These are phyloP conservation scores for Capsella rubella DNA, from an alignment of 441 rosid species.

Conservation along the genomic window DNA sequence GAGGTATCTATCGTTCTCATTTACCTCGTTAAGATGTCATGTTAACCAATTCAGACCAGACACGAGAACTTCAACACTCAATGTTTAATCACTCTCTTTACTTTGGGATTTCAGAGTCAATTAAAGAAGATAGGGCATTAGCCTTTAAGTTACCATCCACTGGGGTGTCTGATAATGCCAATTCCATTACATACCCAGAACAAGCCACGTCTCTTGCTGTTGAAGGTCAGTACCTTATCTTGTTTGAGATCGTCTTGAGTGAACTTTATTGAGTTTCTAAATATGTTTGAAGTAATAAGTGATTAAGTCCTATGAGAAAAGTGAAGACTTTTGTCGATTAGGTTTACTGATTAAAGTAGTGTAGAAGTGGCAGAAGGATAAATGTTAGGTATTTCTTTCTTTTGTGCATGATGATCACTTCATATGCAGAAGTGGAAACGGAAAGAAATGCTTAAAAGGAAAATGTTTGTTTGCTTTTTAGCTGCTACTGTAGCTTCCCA, in stretches of 20 bases:
- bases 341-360: slow-evolving; percentile 11
- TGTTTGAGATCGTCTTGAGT: slow-evolving; percentile 24
- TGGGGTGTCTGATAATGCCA: slow-evolving; percentile 52
- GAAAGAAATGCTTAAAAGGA: slow-evolving; percentile 45
- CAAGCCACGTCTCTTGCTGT: slow-evolving; percentile 67
- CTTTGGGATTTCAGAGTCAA: slow-evolving; percentile 46
- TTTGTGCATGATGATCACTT: slow-evolving; percentile 39
- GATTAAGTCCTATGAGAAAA: neutral
- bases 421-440: slow-evolving; percentile 41
- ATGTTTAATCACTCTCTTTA: slow-evolving; percentile 40
- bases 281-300: slow-evolving; percentile 13
- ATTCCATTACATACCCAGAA: slow-evolving; percentile 53
- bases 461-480: slow-evolving; percentile 50
- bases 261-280: neutral
- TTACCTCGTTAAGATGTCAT: slow-evolving; percentile 43
- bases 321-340: slow-evolving; percentile 12
- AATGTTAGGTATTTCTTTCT: slow-evolving; percentile 5
- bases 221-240: slow-evolving; percentile 56
- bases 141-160: slow-evolving; percentile 57
- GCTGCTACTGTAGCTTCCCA: slow-evolving; percentile 94
- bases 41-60: slow-evolving; percentile 47
- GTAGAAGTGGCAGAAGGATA: slow-evolving; percentile 16
- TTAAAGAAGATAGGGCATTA: slow-evolving; percentile 51
- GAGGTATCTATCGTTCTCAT: slow-evolving; percentile 45
- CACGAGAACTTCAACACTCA: slow-evolving; percentile 37